Evolutionary conservation across 2,329 filamentous ascomycete genomes (phyloP), one percentile per base, ranked within the genome.

Genomic region (Pseudogymnoascus sp.): DNA sequence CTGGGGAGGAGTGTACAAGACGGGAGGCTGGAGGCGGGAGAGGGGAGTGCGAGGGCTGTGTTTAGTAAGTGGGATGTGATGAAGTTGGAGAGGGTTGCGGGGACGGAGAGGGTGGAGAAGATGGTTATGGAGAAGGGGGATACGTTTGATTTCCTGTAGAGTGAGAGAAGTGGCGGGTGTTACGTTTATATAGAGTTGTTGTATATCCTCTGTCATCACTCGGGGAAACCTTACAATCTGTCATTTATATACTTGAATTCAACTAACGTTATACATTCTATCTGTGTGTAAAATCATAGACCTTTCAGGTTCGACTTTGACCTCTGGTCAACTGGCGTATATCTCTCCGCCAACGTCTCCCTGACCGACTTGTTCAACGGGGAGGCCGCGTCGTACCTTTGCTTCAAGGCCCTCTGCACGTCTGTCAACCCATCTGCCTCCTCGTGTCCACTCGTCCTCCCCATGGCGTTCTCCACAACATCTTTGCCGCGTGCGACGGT

Each of bases 41-140:
- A 84, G 66, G 89, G 85, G 0, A 82, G 76, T 47, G 81, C 88
- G 7, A 79, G 78, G 70, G 82, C 76, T 72, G 73, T 94, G 66
- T 97, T 97, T 73, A 93, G 90, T 7, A 92, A 86, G 74, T 97
- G 92, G 59, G 94, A 99, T 77, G 84, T 87, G 11, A 78, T 97
- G 77, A 92, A 90, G 78, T 76, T 97, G 70, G 94, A 99, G 79
- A 83, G 94, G 63, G 79, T 97, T 40, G 92, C 92, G 1, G 94
- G 94, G 1, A 90, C 83, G 1, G 84, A 88, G 76, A 84, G 94
- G 66, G 86, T 94, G 5, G 86, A 85, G 14, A 90, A 86, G 73
- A 94, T 99, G 91, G 79, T 97, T 63, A 83, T 82, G 66, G 91
- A 95, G 69, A 86, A 84, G 71, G 87, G 87, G 3, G 93, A 97